Base-by-base conservation (phyloP, 331 rosid species). In the Saraca asoca region DNA sequence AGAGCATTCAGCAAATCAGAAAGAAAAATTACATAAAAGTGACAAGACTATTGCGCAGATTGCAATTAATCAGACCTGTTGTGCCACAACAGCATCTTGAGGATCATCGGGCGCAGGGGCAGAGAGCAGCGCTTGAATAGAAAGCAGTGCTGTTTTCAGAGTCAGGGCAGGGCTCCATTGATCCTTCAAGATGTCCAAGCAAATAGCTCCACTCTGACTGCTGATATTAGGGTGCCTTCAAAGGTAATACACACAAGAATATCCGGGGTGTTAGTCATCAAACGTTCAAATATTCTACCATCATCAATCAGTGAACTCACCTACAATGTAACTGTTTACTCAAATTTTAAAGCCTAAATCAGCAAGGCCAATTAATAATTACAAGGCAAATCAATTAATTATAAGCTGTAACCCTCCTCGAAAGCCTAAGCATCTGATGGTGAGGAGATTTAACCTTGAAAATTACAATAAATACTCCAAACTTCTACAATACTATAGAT, bases 141-240 rank as follows among this genome's bases (percentile, higher is more conserved):
- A 94, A 56, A 94, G 97, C 48, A 94, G 95, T 17, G 98, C 98
- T 9, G 98, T 94, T 79, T 94, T 94, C 82, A 94, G 73, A 44
- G 98, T 94, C 58, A 90, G 91, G 44, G 98, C 97, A n/a, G 98
- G 98, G 79, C 98, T 94, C 98, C 98, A 94, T 62, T 94, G 98
- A 53, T 94, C 97, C 74, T 94, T 94, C 87, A 94, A 85, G 68
- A 94, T 84, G 74, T 94, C 98, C 43, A 94, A 82, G 81, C 98
- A 94, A 66, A 94, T 94, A 62, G 98, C 98, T 62, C 98, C 98
- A 81, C 95, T 94, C 58, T 94, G 98, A 79, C 98, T 94, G 80
- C 98, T 94, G 78, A 94, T 90, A 74, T 94, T 94, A 18, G 98
- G 98, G 86, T 94, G 98, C 98, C 98, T 94, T 84, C 83, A 82